These are phyloP conservation scores for Ophiostoma triangulosporum DNA, from an alignment of 2,329 filamentous ascomycete species.

Conservation along the genomic window DNA sequence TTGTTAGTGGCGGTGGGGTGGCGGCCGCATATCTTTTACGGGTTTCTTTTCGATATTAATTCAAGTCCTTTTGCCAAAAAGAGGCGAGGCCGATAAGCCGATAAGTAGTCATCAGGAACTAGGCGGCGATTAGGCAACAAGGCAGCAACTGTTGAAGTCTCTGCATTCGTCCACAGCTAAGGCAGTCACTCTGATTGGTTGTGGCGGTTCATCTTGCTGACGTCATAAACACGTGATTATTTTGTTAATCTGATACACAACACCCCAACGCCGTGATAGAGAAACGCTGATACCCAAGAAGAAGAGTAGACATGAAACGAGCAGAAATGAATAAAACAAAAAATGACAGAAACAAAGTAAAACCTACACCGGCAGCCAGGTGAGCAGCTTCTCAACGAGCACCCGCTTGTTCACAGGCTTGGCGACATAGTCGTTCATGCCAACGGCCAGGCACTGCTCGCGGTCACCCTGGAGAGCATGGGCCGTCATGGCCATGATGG, in stretches of 20 bases:
- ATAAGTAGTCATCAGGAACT: constrained; percentile 1
- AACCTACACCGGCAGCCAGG: constrained; percentile 7
- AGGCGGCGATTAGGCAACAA: constrained; percentile 9
- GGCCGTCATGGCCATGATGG: constrained; percentile 37
- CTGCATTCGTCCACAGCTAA: background rate
- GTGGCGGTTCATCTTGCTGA: background rate
- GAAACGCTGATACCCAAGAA: no score
- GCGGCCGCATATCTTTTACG: constrained; percentile 1
- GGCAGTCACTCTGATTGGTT: background rate
- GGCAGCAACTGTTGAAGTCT: constrained; percentile 4
- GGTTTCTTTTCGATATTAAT: background rate
- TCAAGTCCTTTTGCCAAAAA: background rate
- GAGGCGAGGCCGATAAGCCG: constrained; percentile 5
- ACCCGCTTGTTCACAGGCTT: constrained; percentile 19
- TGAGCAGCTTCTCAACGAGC: constrained; percentile 9
- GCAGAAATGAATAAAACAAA: background rate
- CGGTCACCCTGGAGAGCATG: constrained; percentile 42
- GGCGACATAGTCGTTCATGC: constrained; percentile 42
- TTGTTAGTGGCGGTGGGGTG: constrained; percentile 10
- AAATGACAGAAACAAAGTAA: background rate
- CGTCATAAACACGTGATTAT: background rate
- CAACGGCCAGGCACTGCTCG: constrained; percentile 37
- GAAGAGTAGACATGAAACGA: background rate
- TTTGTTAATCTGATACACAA: no score
- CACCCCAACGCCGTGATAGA: no score